Conservation (phyloP, 1,139 yeast genomes). For the Yamadazyma sp. region DNA sequence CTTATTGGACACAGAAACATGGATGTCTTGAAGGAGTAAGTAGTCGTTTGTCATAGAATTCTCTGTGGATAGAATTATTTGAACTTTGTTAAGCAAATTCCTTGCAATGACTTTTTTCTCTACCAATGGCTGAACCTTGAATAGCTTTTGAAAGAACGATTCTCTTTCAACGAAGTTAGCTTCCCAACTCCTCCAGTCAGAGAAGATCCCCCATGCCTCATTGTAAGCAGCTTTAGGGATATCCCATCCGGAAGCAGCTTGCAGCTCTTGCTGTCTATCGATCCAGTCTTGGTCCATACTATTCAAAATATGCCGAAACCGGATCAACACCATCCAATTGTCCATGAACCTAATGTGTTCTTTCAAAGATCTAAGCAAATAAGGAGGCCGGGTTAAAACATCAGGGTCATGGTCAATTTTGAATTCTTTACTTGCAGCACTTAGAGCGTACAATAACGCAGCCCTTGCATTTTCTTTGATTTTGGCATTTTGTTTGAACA, state of each 20-base stretch:
- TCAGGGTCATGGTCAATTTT: constrained; percentile 81
- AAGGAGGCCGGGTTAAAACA: constrained; percentile 86
- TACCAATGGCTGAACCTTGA: constrained; percentile 17
- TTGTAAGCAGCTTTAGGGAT: constrained; percentile 55
- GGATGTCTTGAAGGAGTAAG: constrained; percentile 15
- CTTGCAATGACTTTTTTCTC: constrained; percentile 11
- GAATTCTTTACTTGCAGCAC: constrained; percentile 61
- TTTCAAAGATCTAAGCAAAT: constrained; percentile 66
- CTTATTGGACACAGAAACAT: constrained; percentile 9
- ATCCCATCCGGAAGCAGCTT: constrained; percentile 26
- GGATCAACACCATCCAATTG: constrained; percentile 82
- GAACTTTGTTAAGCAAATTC: constrained; percentile 8
- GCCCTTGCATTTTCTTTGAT: constrained; percentile 21
- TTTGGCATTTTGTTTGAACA: constrained; percentile 17
- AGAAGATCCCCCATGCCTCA: constrained; percentile 58
- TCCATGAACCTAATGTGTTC: constrained; percentile 79
- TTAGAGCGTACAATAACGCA: constrained; percentile 54
- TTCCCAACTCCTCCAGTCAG: constrained; percentile 94
- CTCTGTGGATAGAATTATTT: constrained; percentile 6
- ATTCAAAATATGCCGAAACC: constrained; percentile 71
- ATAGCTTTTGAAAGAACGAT: constrained; percentile 49
- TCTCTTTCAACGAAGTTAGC: constrained; percentile 49
- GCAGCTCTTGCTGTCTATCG: constrained; percentile 20
- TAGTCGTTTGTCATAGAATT: constrained; percentile 14
- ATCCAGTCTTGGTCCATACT: constrained; percentile 61